A percentile compares a stretch with the other conserved stretches of the same genome.
phyloP scores from a whole-genome alignment of 257 asterid genomes.

The Cynanchum wilfordii region DNA sequence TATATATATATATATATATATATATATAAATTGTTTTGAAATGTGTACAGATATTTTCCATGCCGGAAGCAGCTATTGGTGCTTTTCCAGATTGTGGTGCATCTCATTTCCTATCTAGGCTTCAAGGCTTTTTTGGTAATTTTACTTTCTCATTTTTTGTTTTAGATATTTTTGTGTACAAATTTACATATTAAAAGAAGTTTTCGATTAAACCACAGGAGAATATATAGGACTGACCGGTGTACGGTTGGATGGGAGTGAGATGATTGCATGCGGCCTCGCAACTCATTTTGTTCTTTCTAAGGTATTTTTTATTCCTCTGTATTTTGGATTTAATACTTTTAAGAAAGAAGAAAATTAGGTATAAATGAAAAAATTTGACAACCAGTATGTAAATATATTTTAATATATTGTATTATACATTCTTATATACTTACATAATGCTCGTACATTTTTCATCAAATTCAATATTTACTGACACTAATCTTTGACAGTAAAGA shows the following conservation, averaged over 20 bases:
- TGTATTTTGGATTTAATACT: no score
- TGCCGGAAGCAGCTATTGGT: constrained; percentile 28
- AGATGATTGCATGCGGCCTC: constrained; percentile 31
- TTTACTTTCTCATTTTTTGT: background rate
- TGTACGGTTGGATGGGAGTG: constrained; percentile 16
- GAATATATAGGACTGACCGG: constrained; percentile 30
- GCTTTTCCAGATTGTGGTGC: constrained; percentile 25
- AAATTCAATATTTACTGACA: no score
- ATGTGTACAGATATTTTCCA: constrained; percentile 18
- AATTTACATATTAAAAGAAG: no score
- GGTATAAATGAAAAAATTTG: no score
- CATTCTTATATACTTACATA: no score
- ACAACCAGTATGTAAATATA: no score
- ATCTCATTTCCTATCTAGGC: constrained; percentile 27
- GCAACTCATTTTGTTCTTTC: constrained; percentile 33
- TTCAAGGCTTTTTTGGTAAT: constrained; percentile 27
- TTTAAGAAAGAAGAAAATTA: no score
- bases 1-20: no score
- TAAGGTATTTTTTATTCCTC: constrained; percentile 13
- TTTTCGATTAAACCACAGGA: background rate
- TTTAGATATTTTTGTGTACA: no score
- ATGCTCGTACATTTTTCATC: no score
- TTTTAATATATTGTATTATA: no score
- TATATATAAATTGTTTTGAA: background rate
- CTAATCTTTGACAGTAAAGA: no score